Percentiles rank a stretch among this genome's conserved stretches.
Evolutionary conservation across 208 protist species (phyloP).

Genomic region (Trypanosoma scelopori): DNA sequence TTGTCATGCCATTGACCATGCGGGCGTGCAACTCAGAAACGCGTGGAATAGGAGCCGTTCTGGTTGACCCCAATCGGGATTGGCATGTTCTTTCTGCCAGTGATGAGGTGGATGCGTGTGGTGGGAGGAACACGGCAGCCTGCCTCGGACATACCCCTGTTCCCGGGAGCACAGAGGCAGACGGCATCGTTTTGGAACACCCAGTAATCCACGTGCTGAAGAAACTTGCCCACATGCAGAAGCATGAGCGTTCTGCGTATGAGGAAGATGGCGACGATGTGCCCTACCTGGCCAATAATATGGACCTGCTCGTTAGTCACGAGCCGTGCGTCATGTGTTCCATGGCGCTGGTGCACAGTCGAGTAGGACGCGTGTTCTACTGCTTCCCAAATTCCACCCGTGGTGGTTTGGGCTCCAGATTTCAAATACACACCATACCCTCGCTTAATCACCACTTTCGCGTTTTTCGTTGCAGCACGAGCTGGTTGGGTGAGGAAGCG

Average conservation of each 20-base stretch:
- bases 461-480: conserved; percentile 46
- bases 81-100: conserved; percentile 48
- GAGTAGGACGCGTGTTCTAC: conserved; percentile 83
- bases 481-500: conserved; percentile 20
- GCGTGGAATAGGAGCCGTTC: conserved; percentile 49
- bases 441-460: conserved; percentile 90
- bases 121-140: conserved; percentile 31
- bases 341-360: conserved; percentile 94
- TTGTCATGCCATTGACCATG: conserved; percentile 21
- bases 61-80: conserved; percentile 44
- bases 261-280: neutral
- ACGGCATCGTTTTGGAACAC: conserved; percentile 55
- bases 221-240: conserved; percentile 39
- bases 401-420: conserved; percentile 68
- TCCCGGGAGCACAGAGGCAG: neutral
- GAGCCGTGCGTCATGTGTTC: conserved; percentile 94
- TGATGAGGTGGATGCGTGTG: conserved; percentile 36
- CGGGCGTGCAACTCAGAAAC: neutral
- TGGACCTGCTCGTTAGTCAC: conserved; percentile 86
- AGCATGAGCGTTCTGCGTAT: too few relatives aligned
- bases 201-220: conserved; percentile 78
- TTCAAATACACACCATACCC: conserved; percentile 64
- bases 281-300: conserved; percentile 87
- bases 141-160: conserved; percentile 39
- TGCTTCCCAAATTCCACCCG: conserved; percentile 61